A percentile compares a stretch with the other conserved stretches of the same genome.
Conservation (phyloP, 73 alveolate genomes). For the Durusdinium trenchii region DNA sequence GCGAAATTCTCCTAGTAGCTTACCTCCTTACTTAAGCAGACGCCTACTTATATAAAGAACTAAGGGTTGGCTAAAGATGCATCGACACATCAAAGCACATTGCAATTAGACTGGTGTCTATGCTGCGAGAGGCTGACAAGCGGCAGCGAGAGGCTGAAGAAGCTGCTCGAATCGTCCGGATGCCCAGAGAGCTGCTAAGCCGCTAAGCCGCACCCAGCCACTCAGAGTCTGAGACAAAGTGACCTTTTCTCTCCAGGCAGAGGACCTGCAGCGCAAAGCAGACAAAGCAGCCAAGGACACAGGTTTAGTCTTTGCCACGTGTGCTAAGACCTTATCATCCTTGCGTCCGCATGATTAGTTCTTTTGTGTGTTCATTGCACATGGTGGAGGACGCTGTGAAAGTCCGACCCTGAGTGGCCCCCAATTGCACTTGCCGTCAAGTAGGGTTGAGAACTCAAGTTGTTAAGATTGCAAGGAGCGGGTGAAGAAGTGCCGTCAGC, state of each 20-base stretch:
- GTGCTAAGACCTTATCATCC: neutral
- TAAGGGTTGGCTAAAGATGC: too few relatives aligned
- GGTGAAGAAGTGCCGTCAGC: constrained; percentile 89
- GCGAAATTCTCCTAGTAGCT: too few relatives aligned
- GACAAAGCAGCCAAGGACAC: constrained; percentile 51
- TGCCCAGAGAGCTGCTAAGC: neutral
- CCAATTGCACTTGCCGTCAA: neutral
- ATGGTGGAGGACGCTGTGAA: constrained; percentile 32
- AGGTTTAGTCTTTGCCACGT: neutral
- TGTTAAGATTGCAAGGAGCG: constrained; percentile 18
- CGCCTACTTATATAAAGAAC: too few relatives aligned
- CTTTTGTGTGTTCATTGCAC: neutral
- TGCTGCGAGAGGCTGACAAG: constrained; percentile 78
- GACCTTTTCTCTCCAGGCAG: neutral
- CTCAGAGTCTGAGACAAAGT: neutral
- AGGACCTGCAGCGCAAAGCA: constrained; percentile 46
- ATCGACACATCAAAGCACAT: too few relatives aligned
- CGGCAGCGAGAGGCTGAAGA: constrained; percentile 65
- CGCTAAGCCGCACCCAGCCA: neutral
- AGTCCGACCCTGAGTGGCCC: neutral
- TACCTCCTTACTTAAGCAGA: too few relatives aligned
- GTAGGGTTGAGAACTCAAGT: neutral
- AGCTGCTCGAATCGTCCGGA: constrained; percentile 27
- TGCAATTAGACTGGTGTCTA: too few relatives aligned
- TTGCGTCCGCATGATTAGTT: neutral